phyloP scores from a whole-genome alignment of 2,329 filamentous ascomycete genomes.

The Penicillium vulpinum region DNA sequence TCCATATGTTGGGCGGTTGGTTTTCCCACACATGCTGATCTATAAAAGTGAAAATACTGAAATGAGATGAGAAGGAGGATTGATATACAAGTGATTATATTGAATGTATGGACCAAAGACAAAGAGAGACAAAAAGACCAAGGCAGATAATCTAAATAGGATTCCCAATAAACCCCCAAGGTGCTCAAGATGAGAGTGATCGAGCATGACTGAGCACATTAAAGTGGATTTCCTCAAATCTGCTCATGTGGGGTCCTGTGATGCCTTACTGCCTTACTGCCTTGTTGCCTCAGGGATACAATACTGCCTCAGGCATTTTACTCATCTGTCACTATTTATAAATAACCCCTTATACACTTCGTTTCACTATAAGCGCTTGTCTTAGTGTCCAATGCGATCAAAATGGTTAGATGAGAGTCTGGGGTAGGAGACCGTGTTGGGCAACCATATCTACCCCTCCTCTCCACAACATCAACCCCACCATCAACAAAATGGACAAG shows the following conservation, averaged over 20 bases:
- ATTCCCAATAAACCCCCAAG: slow-evolving; percentile 3
- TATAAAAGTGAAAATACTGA: slow-evolving; percentile 30
- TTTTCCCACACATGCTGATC: slow-evolving; percentile 49
- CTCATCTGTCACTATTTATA: background rate
- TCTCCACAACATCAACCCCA: background rate
- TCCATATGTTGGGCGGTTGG: slow-evolving; percentile 49
- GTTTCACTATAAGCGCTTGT: background rate
- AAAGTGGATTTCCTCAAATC: slow-evolving; percentile 18
- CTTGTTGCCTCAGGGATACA: background rate
- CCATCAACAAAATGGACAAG: slow-evolving; percentile 5
- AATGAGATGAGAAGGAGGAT: background rate
- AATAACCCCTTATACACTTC: background rate
- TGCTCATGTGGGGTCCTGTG: slow-evolving; percentile 10
- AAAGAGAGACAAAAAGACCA: background rate
- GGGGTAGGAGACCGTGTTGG: background rate
- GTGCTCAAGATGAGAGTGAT: slow-evolving; percentile 24
- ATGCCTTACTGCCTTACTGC: background rate
- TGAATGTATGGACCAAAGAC: background rate
- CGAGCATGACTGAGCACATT: slow-evolving; percentile 26
- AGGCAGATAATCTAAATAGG: slow-evolving; percentile 7
- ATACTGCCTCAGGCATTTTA: background rate
- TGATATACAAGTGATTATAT: background rate
- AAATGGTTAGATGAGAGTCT: background rate
- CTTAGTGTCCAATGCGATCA: background rate
- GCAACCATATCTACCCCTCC: slow-evolving; percentile 4